A percentile compares a stretch with the other conserved stretches of the same genome.
Evolutionary conservation across 2,329 filamentous ascomycete genomes (phyloP).

Genomic region (Monosporascus sp.): DNA sequence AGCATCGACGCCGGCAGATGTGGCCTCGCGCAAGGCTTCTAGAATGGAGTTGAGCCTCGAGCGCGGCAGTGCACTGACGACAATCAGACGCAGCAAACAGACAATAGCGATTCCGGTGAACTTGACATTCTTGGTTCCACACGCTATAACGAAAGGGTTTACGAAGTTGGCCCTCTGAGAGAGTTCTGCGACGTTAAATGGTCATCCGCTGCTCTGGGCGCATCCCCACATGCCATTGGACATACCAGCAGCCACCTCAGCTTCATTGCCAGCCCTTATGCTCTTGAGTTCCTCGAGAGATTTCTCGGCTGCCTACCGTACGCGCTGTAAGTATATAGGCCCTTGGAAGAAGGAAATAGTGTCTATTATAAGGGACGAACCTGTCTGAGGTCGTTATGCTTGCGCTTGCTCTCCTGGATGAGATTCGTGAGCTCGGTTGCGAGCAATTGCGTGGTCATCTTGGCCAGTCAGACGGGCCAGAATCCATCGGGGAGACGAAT

Average conservation of each 20-base stretch:
- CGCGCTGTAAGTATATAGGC: conserved; percentile 2
- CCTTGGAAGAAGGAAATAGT: background rate
- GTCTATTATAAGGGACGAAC: conserved; percentile 36
- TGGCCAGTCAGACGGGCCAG: conserved; percentile 26
- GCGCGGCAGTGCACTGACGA: conserved; percentile 72
- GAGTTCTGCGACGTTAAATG: conserved; percentile 57
- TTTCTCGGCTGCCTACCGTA: conserved; percentile 75
- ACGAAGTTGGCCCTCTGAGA: conserved; percentile 77
- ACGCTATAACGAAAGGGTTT: conserved; percentile 91
- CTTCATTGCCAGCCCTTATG: conserved; percentile 68
- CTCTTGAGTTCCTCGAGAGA: conserved; percentile 84
- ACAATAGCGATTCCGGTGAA: conserved; percentile 83
- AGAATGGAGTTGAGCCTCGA: conserved; percentile 80
- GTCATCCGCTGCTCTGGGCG: background rate
- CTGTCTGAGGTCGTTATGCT: conserved; percentile 83
- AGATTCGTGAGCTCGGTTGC: conserved; percentile 83
- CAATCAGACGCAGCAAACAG: conserved; percentile 82
- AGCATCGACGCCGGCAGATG: conserved; percentile 75
- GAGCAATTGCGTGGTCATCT: conserved; percentile 88
- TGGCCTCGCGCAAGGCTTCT: conserved; percentile 80
- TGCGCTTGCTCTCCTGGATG: conserved; percentile 92
- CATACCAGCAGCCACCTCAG: conserved; percentile 65
- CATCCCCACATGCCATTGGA: conserved; percentile 8
- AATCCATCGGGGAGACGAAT: conserved; percentile 16
- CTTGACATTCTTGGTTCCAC: conserved; percentile 82